Evolutionary conservation across 2,329 filamentous ascomycete species (phyloP).

Genomic region (Aspergillus calidoustus): DNA sequence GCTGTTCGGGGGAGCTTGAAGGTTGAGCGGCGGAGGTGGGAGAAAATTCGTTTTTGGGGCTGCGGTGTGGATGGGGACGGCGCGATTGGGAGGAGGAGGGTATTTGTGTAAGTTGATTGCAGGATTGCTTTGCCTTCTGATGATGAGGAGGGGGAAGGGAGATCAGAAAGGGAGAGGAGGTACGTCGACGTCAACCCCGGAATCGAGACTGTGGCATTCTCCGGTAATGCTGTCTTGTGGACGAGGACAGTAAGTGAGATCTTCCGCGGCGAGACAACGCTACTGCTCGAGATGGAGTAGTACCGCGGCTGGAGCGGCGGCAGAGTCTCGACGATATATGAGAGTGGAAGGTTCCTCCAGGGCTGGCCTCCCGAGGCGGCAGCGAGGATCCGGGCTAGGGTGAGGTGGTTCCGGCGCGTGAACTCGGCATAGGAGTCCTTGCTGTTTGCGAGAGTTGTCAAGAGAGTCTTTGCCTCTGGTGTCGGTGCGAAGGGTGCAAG

Average conservation of each 20-base stretch:
- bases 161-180: slow-evolving; percentile 65
- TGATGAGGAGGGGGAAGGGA: background rate
- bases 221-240: slow-evolving; percentile 73
- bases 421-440: slow-evolving; percentile 85
- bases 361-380: slow-evolving; percentile 26
- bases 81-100: slow-evolving; percentile 75
- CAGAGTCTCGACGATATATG: slow-evolving; percentile 82
- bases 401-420: slow-evolving; percentile 74
- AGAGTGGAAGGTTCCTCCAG: slow-evolving; percentile 83
- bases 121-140: background rate
- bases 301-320: slow-evolving; percentile 89
- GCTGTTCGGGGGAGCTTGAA: slow-evolving; percentile 76
- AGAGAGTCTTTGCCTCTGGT: slow-evolving; percentile 76
- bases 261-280: slow-evolving; percentile 52
- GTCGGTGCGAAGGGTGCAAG: slow-evolving; percentile 83
- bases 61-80: slow-evolving; percentile 66
- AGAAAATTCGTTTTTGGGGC: slow-evolving; percentile 66
- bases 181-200: slow-evolving; percentile 95
- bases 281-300: slow-evolving; percentile 86
- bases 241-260: slow-evolving; percentile 84
- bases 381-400: slow-evolving; percentile 46
- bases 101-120: slow-evolving; percentile 10
- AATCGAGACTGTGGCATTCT: slow-evolving; percentile 70
- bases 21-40: slow-evolving; percentile 92
- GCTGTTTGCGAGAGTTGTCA: slow-evolving; percentile 79